Evolutionary conservation across 495 filamentous ascomycete genomes (phyloP), one percentile per base, ranked within the genome.

Genomic region (Bacidia rubella): DNA sequence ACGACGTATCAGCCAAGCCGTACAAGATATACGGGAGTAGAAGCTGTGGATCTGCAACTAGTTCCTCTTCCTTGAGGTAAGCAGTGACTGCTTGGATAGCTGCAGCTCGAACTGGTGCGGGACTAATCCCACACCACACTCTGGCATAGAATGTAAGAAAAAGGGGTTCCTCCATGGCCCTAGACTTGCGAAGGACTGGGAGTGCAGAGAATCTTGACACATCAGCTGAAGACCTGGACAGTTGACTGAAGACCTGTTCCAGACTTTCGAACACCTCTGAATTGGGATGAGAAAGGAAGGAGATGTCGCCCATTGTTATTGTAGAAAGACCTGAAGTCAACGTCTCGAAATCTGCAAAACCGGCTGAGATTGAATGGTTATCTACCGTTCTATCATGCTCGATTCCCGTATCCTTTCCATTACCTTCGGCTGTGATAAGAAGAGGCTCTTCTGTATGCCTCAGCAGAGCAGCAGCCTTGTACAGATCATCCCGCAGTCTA

Each of bases 81-180:
- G 66, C 63, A 19, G 74, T 76, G 22, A 80, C 71, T 46, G 73
- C 68, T 32, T 76, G 76, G 47, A 95, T 64, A 2, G 89, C 88
- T 19, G 80, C 74, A 23, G 73, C 71, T 55, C 83, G 77, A 12
- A 79, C 81, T 39, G 81, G 66, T 17, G 74, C 77, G 24, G 87
- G 83, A 55, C 80, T 80, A 12, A 74, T 71, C 0, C 83, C 77
- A 52, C 82, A 86, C 78, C 87, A 86, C 19, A 87, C 73, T 38
- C 79, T 73, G 51, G 80, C 70, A 52, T 90, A 82, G 63, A 96
- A 90, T 2, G 82, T 84, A 60, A 90, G 62, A 52, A 83, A 85
- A 38, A 87, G 75, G 9, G 82, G 75, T 1, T 79, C 73, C 45
- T 77, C 72, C 15, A 71, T 64, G 0, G 78, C 81, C 22, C 69